Evolutionary conservation across 2,329 filamentous ascomycete species (phyloP).

Genomic region (Leptographium wingfieldii): DNA sequence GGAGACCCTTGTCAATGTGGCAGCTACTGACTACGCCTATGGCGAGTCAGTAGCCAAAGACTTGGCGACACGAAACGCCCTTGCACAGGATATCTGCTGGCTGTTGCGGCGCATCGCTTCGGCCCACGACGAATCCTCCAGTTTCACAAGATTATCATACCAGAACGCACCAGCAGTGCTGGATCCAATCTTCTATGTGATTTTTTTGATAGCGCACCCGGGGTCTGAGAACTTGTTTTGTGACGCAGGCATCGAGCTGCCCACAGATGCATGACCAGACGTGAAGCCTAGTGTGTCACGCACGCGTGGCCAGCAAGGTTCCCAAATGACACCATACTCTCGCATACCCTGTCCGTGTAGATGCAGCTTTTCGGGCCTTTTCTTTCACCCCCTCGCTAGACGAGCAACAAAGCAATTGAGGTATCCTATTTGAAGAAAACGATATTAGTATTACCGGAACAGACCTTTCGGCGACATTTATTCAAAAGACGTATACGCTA

Average conservation of each 20-base stretch:
- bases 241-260: slow-evolving; percentile 16
- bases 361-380: not conserved
- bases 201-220: slow-evolving; percentile 13
- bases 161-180: slow-evolving; percentile 9
- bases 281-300: not conserved
- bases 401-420: not conserved
- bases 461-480: not conserved
- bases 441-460: not conserved
- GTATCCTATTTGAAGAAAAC: not conserved
- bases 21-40: slow-evolving; percentile 20
- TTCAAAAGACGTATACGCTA: not conserved
- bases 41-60: not conserved
- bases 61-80: slow-evolving; percentile 2
- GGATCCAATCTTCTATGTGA: slow-evolving; percentile 13
- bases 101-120: slow-evolving; percentile 20
- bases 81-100: slow-evolving; percentile 22
- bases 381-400: not conserved
- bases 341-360: not conserved
- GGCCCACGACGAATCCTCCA: not conserved
- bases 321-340: not conserved
- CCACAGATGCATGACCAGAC: not conserved
- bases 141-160: not conserved
- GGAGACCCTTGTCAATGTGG: slow-evolving; percentile 20
- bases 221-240: slow-evolving; percentile 18
- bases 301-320: not conserved